Evolutionary conservation across 2,329 filamentous ascomycete genomes (phyloP).

Genomic region (Blastomyces percursus): DNA sequence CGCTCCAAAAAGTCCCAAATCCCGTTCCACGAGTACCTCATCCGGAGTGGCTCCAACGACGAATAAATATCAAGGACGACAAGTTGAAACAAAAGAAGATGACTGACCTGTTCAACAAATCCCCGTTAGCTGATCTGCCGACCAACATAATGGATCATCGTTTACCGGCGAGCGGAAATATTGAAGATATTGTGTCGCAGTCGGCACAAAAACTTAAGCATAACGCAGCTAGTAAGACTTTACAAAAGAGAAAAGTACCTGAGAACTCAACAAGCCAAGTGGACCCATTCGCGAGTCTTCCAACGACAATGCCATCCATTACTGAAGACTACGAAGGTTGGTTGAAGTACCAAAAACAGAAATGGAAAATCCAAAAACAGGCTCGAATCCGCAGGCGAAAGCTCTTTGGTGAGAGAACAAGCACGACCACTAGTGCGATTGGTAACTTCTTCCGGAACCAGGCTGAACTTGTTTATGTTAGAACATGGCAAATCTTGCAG

Average conservation of each 20-base stretch:
- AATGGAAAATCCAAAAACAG: slow-evolving; percentile 97
- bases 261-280: slow-evolving; percentile 52
- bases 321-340: slow-evolving; percentile 80
- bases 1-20: slow-evolving; percentile 87
- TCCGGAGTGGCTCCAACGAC: slow-evolving; percentile 89
- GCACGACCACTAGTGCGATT: slow-evolving; percentile 48
- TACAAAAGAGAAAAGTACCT: slow-evolving; percentile 62
- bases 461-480: slow-evolving; percentile 78
- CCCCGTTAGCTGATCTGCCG: slow-evolving; percentile 58
- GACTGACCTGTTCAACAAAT: slow-evolving; percentile 69
- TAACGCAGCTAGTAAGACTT: slow-evolving; percentile 43
- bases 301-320: slow-evolving; percentile 71
- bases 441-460: slow-evolving; percentile 79
- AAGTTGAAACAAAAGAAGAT: slow-evolving; percentile 98
- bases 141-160: slow-evolving; percentile 51
- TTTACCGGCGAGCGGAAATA: slow-evolving; percentile 48
- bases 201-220: slow-evolving; percentile 56
- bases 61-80: slow-evolving; percentile 93
- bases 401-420: slow-evolving; percentile 76
- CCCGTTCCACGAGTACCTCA: slow-evolving; percentile 88
- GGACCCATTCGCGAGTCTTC: slow-evolving; percentile 73
- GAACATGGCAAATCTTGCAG: slow-evolving; percentile 90
- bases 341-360: slow-evolving; percentile 89
- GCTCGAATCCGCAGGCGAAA: slow-evolving; percentile 76
- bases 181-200: slow-evolving; percentile 64